Conservation (phyloP, 1,139 yeast genomes). For the Lodderomyces elongisporus region DNA sequence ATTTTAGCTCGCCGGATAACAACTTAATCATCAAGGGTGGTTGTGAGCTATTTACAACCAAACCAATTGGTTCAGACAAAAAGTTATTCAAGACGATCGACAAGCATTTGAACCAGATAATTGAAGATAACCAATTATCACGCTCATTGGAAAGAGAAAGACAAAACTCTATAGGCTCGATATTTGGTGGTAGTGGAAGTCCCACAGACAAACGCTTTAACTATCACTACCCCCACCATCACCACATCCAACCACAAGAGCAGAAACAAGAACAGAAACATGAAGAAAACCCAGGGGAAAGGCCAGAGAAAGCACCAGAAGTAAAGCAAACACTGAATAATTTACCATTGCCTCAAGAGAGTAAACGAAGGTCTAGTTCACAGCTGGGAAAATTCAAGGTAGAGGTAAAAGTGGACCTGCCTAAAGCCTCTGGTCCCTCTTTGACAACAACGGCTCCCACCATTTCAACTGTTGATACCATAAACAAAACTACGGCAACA, state of each 20-base stretch:
- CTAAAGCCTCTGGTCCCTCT: not conserved
- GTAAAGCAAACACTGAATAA: conserved; percentile 16
- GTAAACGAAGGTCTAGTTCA: conserved; percentile 24
- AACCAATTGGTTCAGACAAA: conserved; percentile 85
- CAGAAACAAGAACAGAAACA: conserved; percentile 1
- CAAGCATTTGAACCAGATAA: conserved; percentile 64
- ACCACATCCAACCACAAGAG: conserved; percentile 1
- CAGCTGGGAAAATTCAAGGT: conserved; percentile 10
- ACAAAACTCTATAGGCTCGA: conserved; percentile 31
- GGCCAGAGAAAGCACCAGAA: too few species aligned
- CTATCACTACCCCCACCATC: too few species aligned
- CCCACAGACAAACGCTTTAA: conserved; percentile 19
- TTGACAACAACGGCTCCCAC: not conserved
- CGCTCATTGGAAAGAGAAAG: conserved; percentile 39
- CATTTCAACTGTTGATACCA: not conserved
- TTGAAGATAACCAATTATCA: conserved; percentile 52
- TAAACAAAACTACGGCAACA: not conserved
- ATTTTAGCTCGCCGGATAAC: conserved; percentile 83
- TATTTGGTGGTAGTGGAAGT: conserved; percentile 36
- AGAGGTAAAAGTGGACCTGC: conserved; percentile 7
- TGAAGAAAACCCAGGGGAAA: conserved; percentile 19
- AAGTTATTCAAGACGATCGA: conserved; percentile 85
- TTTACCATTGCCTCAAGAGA: conserved; percentile 10
- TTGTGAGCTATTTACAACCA: conserved; percentile 90
- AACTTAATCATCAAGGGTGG: conserved; percentile 75